Evolutionary conservation across 768 basidiomycete species (phyloP), one percentile per base, ranked within the genome.

Genomic region (Termitomyces sp.): DNA sequence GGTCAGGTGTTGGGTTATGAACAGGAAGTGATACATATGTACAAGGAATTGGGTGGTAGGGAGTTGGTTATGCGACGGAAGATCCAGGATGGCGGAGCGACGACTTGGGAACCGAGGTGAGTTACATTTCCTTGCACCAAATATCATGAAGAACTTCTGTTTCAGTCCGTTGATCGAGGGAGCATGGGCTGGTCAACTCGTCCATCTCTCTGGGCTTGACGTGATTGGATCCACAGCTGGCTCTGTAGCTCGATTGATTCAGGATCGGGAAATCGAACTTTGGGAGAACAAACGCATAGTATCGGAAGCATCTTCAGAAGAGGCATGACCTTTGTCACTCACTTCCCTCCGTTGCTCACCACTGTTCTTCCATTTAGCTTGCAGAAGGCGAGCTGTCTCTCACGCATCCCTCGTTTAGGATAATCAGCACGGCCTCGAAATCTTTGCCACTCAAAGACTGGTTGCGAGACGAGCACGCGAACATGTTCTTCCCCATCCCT

Each of bases 201-300:
- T 86, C 2, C 85, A 86, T 65, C 73, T 88, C 0, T 76, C 81
- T 3, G 82, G 84, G 1, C 64, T 86, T 28, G 86, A 88, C 66
- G 82, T 83, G n/a, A 78, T 87, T 36, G 85, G 85, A 1, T 71
- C 83, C 0, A 87, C 85, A 7, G 85, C 83, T 12, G 85, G 85
- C 5, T 83, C 85, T 1, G 65, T 88, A 10, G 78, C 85, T 16
- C 71, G 86, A 9, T 63, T 87, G 12, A 67, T 81, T 7, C 84
- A 86, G 64, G 85, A 87, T 62, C 69, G 85, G 26, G 86, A 88
- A 65, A 71, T 72, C 3, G 86, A 88, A 63, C 72, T 88, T 2
- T 88, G 86, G 86, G 84, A 82, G 57, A 75, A 75, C 22, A 83
- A 80, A 60, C 78, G 85, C 5, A 77, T 87, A 29, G 85, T 85